Evolutionary conservation across 805 yeast species (phyloP).

Genomic region (Myxozyma geophila): DNA sequence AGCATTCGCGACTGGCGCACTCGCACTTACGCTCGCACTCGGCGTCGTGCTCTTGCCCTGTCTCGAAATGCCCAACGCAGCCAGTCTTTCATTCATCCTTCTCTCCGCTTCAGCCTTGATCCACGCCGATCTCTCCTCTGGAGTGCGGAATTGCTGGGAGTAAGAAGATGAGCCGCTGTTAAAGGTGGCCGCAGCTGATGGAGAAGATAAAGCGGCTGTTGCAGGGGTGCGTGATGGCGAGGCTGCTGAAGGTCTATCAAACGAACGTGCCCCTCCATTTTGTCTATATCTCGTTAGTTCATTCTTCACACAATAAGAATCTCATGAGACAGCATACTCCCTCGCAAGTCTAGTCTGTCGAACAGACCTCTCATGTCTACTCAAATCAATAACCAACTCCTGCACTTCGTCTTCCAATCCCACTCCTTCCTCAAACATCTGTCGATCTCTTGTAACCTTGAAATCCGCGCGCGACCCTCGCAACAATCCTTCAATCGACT

Average conservation of each 20-base stretch:
- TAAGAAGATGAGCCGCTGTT: slow-evolving; percentile 27
- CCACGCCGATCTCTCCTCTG: slow-evolving; percentile 76
- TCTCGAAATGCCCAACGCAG: slow-evolving; percentile 69
- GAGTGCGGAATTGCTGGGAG: slow-evolving; percentile 46
- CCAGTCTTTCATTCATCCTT: slow-evolving; percentile 83
- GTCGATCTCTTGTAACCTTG: slow-evolving; percentile 53
- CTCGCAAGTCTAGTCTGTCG: not conserved
- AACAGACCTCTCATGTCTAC: slow-evolving; percentile 8
- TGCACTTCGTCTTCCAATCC: slow-evolving; percentile 74
- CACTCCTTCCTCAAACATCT: slow-evolving; percentile 80
- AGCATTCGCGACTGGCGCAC: slow-evolving; percentile 5
- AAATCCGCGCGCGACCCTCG: slow-evolving; percentile 45
- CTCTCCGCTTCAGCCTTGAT: slow-evolving; percentile 81
- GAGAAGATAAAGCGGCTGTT: slow-evolving; percentile 6
- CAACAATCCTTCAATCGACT: slow-evolving; percentile 52
- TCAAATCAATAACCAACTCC: slow-evolving; percentile 62
- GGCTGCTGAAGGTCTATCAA: not conserved
- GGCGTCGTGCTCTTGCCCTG: slow-evolving; percentile 17
- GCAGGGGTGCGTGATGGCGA: not conserved
- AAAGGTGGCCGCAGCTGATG: slow-evolving; percentile 27
- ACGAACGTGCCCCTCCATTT: not conserved
- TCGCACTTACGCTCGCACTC: slow-evolving; percentile 4
- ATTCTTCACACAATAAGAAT: not conserved
- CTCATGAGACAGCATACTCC: not conserved
- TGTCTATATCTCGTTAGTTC: not conserved